These are phyloP conservation scores for Naganishia vaughanmartiniae DNA, from an alignment of 768 basidiomycete species.

Conservation along the genomic window DNA sequence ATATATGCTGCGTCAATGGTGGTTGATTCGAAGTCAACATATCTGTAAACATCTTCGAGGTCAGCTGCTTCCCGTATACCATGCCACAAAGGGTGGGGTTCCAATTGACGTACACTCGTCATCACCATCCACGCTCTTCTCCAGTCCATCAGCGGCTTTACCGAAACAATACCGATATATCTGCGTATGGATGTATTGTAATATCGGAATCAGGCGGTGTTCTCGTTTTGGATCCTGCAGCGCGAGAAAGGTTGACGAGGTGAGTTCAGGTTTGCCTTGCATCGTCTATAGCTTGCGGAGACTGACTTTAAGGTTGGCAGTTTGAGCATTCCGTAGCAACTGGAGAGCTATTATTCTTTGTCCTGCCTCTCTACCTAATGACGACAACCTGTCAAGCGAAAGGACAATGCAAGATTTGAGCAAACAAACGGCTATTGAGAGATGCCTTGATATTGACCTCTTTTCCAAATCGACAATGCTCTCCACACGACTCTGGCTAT, in stretches of 20 bases:
- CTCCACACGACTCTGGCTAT: slow-evolving; percentile 90
- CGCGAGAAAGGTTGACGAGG: background rate
- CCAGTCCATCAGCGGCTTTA: slow-evolving; percentile 87
- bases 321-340: slow-evolving; percentile 47
- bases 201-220: slow-evolving; percentile 79
- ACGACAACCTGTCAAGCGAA: slow-evolving; percentile 67
- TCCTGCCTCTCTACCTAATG: slow-evolving; percentile 88
- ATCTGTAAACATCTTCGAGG: slow-evolving; percentile 57
- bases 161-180: slow-evolving; percentile 94
- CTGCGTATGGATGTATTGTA: slow-evolving; percentile 92
- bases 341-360: slow-evolving; percentile 63
- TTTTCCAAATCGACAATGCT: slow-evolving; percentile 94
- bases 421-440: background rate
- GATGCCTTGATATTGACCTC: slow-evolving; percentile 59
- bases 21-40: slow-evolving; percentile 99
- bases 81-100: background rate
- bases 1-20: slow-evolving; percentile 82
- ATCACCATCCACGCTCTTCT: slow-evolving; percentile 91
- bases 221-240: slow-evolving; percentile 85
- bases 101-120: slow-evolving; percentile 75
- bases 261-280: background rate
- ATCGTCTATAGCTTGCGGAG: background rate
- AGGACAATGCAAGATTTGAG: background rate
- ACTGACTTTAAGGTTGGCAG: slow-evolving; percentile 46
- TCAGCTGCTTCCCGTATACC: background rate